phyloP scores from a whole-genome alignment of 129 eudicot species.

The Lactuca saligna region DNA sequence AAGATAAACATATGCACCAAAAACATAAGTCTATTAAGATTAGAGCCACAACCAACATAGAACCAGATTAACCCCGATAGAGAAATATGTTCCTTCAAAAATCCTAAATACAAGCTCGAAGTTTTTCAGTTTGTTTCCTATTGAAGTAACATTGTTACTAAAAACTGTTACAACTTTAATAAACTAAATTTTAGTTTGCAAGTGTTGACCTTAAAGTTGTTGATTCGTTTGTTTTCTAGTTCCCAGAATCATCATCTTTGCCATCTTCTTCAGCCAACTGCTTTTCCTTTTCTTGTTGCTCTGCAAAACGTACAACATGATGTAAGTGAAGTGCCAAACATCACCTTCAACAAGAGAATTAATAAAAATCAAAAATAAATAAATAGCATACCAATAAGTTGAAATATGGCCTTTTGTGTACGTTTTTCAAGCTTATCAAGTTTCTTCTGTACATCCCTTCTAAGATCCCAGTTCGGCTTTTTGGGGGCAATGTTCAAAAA shows the following conservation, averaged over 20 bases:
- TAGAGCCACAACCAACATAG: neutral
- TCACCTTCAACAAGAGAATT: slow-evolving; percentile 6
- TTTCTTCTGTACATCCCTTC: slow-evolving; percentile 96
- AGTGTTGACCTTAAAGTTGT: neutral
- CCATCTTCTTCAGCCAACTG: slow-evolving; percentile 34
- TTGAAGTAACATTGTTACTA: too few relatives aligned
- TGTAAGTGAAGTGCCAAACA: neutral
- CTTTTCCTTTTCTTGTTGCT: slow-evolving; percentile 45
- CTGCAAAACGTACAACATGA: slow-evolving; percentile 13
- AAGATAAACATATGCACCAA: neutral
- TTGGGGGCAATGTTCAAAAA: slow-evolving; percentile 96
- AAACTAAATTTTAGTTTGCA: neutral
- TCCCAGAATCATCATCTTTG: slow-evolving; percentile 20
- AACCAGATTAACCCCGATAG: neutral
- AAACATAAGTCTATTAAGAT: neutral
- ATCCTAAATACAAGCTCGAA: neutral
- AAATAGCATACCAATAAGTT: slow-evolving; percentile 63
- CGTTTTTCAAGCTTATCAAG: slow-evolving; percentile 94
- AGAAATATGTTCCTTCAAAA: neutral
- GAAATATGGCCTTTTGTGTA: slow-evolving; percentile 77
- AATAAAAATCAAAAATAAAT: neutral
- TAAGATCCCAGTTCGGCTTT: slow-evolving; percentile 96
- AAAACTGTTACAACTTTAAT: neutral
- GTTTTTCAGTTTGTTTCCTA: neutral
- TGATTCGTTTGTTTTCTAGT: slow-evolving; percentile 3